These are phyloP conservation scores for Prunella vulgaris DNA, from an alignment of 257 asterid species.

Conservation along the genomic window DNA sequence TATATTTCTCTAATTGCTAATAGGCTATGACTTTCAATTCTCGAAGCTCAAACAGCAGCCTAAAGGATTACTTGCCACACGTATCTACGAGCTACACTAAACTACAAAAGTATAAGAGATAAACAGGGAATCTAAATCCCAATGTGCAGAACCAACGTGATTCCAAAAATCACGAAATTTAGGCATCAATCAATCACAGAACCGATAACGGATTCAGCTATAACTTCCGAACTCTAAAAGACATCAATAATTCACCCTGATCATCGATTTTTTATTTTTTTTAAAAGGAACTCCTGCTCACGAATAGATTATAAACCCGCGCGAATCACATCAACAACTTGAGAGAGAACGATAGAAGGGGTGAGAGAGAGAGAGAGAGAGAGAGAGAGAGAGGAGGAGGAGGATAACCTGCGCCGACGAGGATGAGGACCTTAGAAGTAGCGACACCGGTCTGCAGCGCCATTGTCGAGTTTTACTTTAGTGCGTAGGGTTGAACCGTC, in stretches of 20 bases:
- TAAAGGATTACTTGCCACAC: slow-evolving; percentile 2
- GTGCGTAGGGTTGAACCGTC: slow-evolving; percentile 14
- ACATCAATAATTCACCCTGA: slow-evolving; percentile 15
- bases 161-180: background rate
- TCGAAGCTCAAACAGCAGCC: slow-evolving; percentile 17
- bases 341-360: background rate
- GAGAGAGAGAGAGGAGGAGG: slow-evolving; percentile 6
- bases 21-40: slow-evolving; percentile 1
- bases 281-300: background rate
- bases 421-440: slow-evolving; percentile 66
- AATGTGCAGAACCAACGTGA: background rate
- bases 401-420: slow-evolving; percentile 69
- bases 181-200: background rate
- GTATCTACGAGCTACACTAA: slow-evolving; percentile 4
- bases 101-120: background rate
- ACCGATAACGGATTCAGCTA: background rate
- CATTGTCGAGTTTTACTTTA: slow-evolving; percentile 35
- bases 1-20: background rate
- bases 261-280: too few species aligned
- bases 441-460: slow-evolving; percentile 79
- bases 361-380: slow-evolving; percentile 17
- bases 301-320: background rate
- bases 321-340: background rate
- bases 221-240: background rate
- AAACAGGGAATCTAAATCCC: slow-evolving; percentile 15